Evolutionary conservation across 2,329 filamentous ascomycete species (phyloP).

Genomic region (Davidsoniella virescens): DNA sequence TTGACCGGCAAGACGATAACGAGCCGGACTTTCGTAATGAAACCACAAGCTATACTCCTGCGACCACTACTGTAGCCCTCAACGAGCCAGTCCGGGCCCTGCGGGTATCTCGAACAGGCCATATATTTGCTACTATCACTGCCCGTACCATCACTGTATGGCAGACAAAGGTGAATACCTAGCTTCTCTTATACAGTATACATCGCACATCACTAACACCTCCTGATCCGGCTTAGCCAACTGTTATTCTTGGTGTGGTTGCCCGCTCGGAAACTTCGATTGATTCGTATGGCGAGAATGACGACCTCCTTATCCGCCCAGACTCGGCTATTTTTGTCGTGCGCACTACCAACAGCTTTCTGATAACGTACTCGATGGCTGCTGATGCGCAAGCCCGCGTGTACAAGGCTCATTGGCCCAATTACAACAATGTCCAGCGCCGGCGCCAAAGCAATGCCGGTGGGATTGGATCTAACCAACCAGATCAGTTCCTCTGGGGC

Average conservation of each 20-base stretch:
- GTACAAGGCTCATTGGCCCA: conserved; percentile 67
- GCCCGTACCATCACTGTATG: conserved; percentile 76
- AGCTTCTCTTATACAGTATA: neutral
- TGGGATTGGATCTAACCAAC: conserved; percentile 35
- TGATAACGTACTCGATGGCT: conserved; percentile 88
- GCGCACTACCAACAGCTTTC: conserved; percentile 67
- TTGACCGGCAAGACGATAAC: conserved; percentile 32
- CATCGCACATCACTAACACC: conserved; percentile 12
- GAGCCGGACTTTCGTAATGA: conserved; percentile 2
- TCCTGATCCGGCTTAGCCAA: conserved; percentile 41
- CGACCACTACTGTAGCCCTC: conserved; percentile 16
- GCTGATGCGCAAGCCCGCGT: conserved; percentile 69
- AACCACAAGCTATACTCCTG: neutral
- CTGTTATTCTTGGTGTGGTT: conserved; percentile 71
- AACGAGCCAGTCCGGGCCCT: conserved; percentile 56
- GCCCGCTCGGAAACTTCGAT: conserved; percentile 69
- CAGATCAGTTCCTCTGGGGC: conserved; percentile 52
- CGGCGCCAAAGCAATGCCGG: conserved; percentile 45
- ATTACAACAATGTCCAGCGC: conserved; percentile 45
- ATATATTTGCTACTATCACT: conserved; percentile 77
- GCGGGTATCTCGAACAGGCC: conserved; percentile 61
- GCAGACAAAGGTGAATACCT: conserved; percentile 66
- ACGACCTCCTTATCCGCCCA: conserved; percentile 69
- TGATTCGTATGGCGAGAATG: conserved; percentile 68
- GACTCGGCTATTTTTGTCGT: conserved; percentile 87